Evolutionary conservation across 73 alveolate species (phyloP), one percentile per base, ranked within the genome.

Genomic region (Stentor coeruleus): DNA sequence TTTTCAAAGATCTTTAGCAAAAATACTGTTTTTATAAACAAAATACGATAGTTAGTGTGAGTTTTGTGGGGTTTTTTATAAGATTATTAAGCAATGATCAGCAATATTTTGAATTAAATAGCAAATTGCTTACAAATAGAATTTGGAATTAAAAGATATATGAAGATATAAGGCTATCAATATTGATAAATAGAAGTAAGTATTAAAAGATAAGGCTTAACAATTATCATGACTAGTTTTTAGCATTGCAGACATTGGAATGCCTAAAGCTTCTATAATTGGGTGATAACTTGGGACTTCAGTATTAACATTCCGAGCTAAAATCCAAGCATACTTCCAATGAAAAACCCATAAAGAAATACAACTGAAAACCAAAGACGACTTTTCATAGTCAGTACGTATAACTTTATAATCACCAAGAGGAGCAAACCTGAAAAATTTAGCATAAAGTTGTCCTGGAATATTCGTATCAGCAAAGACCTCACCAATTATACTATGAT

Each of bases 1-100:
- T 28, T 93, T 90, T 58, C 92, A 91, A 59, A 98, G 99, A 6
- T 80, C 98, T 0, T 57, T 92, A 36, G 98, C 97, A 3, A 80
- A 95, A 58, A 82, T 92, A 35, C 77, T 85, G n/a, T 90, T 76
- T n/a, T 59, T 92, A 91, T 72, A 82, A 89, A 57, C 97, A 96
- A 0, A 94, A 66, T 58, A 86, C 87, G 31, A 97, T 97, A 2
- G 84, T 94, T 2, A 74, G 95, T 14, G 89, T 94, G 95, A 81
- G 95, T 59, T 41, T 85, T 0, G 83, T 89, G 33, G 98, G 92
- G 87, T 30, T 57, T 14, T 58, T 85, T 33, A 87, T 85, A 84
- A 33, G 79, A 35, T 83, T 73, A 37, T 83, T 83, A 57, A 31
- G 28, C 15, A 57, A 57, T 20, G 15, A n/a, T 20, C n/a, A n/a